These are phyloP conservation scores for Bipolaris cookei DNA, from an alignment of 2,329 filamentous ascomycete species.

Conservation along the genomic window DNA sequence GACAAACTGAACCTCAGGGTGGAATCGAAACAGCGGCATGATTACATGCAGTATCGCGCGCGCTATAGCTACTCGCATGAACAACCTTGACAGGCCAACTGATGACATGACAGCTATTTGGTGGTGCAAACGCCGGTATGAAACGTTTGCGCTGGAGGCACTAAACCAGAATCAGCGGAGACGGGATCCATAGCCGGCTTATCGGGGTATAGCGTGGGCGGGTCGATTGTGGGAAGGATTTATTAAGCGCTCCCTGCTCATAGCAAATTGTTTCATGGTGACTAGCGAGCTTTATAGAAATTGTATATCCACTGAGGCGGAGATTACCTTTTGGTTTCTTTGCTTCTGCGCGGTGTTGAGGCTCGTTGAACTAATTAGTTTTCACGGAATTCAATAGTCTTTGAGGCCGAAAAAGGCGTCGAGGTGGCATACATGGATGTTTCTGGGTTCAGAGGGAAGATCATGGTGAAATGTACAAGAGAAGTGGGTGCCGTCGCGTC, in stretches of 20 bases:
- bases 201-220: slow-evolving; percentile 8
- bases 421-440: background rate
- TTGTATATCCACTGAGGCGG: slow-evolving; percentile 13
- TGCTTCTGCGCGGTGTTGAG: background rate
- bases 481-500: background rate
- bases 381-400: background rate
- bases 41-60: slow-evolving; percentile 25
- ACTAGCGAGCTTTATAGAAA: slow-evolving; percentile 16
- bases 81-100: slow-evolving; percentile 16
- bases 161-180: slow-evolving; percentile 11
- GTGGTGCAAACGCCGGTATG: slow-evolving; percentile 22
- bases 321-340: slow-evolving; percentile 1
- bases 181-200: slow-evolving; percentile 2
- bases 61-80: slow-evolving; percentile 15
- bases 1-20: background rate
- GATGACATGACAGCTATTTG: slow-evolving; percentile 15
- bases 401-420: background rate
- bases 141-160: slow-evolving; percentile 24
- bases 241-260: slow-evolving; percentile 22
- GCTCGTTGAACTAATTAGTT: background rate
- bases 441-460: background rate
- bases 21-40: slow-evolving; percentile 11
- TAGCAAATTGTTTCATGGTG: slow-evolving; percentile 25
- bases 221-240: slow-evolving; percentile 23
- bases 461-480: background rate